phyloP scores from a whole-genome alignment of 2,329 filamentous ascomycete species.

The Drechslerella stenobrocha region DNA sequence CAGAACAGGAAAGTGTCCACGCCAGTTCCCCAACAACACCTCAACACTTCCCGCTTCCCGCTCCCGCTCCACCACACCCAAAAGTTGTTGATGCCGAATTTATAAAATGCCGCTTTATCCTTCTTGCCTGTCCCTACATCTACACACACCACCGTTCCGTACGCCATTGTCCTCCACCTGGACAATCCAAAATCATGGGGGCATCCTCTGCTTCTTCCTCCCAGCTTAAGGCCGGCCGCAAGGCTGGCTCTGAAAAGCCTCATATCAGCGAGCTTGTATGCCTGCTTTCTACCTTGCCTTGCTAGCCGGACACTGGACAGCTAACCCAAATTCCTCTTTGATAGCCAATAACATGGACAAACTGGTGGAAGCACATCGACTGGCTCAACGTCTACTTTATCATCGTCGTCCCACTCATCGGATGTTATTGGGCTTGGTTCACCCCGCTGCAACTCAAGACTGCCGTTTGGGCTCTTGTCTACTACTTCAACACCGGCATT shows the following conservation, averaged over 20 bases:
- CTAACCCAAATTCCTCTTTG: not conserved
- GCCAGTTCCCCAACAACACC: slow-evolving; percentile 25
- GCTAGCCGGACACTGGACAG: no score
- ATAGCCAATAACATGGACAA: slow-evolving; percentile 73
- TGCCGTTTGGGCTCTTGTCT: slow-evolving; percentile 70
- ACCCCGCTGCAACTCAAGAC: slow-evolving; percentile 74
- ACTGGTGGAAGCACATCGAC: slow-evolving; percentile 92
- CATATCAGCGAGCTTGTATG: slow-evolving; percentile 71
- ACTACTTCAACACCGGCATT: slow-evolving; percentile 82
- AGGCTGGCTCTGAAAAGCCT: slow-evolving; percentile 64
- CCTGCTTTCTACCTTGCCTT: not conserved
- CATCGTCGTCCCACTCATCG: slow-evolving; percentile 72
- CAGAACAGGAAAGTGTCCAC: slow-evolving; percentile 16
- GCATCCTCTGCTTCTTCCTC: slow-evolving; percentile 61
- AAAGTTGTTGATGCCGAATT: no score
- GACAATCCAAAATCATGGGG: slow-evolving; percentile 58
- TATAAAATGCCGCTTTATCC: slow-evolving; percentile 42
- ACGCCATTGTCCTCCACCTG: slow-evolving; percentile 55
- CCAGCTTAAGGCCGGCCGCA: slow-evolving; percentile 60
- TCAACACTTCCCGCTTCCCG: slow-evolving; percentile 21
- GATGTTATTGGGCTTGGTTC: slow-evolving; percentile 75
- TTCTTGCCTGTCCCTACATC: slow-evolving; percentile 55
- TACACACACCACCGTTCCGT: slow-evolving; percentile 54
- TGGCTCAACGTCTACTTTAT: slow-evolving; percentile 88
- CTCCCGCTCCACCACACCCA: slow-evolving; percentile 51